Base-by-base conservation (phyloP, 768 basidiomycete genomes). In the Leccinum rimulosum region DNA sequence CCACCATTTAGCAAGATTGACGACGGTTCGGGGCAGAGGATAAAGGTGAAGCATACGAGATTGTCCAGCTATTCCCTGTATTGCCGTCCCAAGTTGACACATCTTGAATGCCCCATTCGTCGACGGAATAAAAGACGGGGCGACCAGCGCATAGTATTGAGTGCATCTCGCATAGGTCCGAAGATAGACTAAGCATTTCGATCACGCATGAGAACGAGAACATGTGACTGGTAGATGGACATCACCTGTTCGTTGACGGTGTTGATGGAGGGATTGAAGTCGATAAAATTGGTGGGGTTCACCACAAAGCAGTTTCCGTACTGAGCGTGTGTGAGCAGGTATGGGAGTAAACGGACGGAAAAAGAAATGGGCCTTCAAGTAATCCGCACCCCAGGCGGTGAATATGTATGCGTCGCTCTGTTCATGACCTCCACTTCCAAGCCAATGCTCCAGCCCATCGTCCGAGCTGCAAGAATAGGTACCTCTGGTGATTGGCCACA, bases 41-140 rank as follows among this genome's bases (percentile, higher is more conserved):
- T 35, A 5, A 15, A 22, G 47, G 27, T 6, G 17, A 17, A 15
- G 53, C 73, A 59, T 65, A 80, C 79, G 77, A 74, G 30, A 82
- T 81, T 61, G 79, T 74, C 77, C 82, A 82, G 64, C 79, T 80
- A 60, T 82, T 82, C 28, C 25, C 25, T 25, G 25, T 25, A 25
- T 25, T 25, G 78, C 79, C 19, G 80, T 73, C 76, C 57, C 81
- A 81, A 48, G 80, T 72, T n/a, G 80, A 81, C 51, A 80, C 80
- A 61, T 82, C 80, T 70, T 80, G 80, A 25, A 80, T 76, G 31
- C 82, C 81, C 75, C 75, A 78, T 61, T 77, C 79, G 51, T 81
- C 81, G n/a, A 82, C 75, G 6, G 81, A 79, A 61, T 79, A 84
- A 3, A 82, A 73, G 50, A 84, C 76, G 2, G 31, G 3, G 8